Conservation (phyloP, 306 rosid species). For the Crotalaria pallida region DNA sequence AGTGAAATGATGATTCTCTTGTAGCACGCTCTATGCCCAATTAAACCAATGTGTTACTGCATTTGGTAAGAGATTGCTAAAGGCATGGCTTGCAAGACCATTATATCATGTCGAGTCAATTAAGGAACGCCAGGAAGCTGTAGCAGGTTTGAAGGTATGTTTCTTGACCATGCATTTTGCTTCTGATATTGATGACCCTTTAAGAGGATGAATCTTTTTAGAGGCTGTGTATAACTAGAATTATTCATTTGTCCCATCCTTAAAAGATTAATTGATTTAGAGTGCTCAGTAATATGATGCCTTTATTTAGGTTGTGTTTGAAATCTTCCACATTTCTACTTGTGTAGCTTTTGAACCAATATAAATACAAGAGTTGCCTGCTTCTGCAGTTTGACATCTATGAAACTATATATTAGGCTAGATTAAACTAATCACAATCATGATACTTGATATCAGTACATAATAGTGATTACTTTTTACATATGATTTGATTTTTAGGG, state of each 20-base stretch:
- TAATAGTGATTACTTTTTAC: constrained; percentile 10
- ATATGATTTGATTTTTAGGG: constrained; percentile 54
- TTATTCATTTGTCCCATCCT: not conserved
- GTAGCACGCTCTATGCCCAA: constrained; percentile 80
- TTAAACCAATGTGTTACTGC: constrained; percentile 91
- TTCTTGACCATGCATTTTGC: constrained; percentile 12
- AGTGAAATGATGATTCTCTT: constrained; percentile 31
- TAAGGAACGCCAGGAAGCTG: constrained; percentile 79
- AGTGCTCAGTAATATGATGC: not conserved
- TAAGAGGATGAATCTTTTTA: not conserved
- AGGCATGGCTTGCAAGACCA: constrained; percentile 95
- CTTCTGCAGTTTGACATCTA: not conserved
- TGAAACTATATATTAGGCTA: not conserved
- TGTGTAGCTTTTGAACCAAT: constrained; percentile 9
- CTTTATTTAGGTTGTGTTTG: not conserved
- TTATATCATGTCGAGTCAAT: constrained; percentile 62
- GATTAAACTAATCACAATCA: not conserved
- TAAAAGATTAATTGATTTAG: not conserved
- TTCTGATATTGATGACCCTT: constrained; percentile 17
- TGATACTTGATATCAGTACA: not conserved
- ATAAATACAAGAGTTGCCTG: not conserved
- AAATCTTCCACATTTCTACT: constrained; percentile 8
- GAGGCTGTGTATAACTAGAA: not conserved
- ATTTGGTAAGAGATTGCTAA: constrained; percentile 89
- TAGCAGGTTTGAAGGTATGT: constrained; percentile 67